Evolutionary conservation across 169 alveolate genomes (phyloP).

Genomic region (Plasmodium ovale): DNA sequence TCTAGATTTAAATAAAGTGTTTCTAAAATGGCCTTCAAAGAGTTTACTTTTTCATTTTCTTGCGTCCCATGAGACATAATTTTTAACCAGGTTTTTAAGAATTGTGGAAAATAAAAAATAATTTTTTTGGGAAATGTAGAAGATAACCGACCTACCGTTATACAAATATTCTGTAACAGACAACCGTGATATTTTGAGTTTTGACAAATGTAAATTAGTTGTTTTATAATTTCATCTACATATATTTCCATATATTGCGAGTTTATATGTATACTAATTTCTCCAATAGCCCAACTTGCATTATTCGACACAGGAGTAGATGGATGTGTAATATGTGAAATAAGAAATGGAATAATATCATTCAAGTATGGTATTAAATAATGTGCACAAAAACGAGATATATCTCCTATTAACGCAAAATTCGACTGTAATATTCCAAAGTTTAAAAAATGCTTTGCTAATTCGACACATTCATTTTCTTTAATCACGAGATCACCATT

Average conservation of each 20-base stretch:
- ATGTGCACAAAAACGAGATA: conserved; percentile 73
- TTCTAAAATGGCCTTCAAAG: conserved; percentile 67
- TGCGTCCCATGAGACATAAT: conserved; percentile 75
- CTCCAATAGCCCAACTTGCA: conserved; percentile 93
- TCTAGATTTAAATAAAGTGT: conserved; percentile 64
- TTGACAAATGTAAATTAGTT: conserved; percentile 75
- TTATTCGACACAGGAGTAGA: conserved; percentile 86
- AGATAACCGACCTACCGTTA: conserved; percentile 84
- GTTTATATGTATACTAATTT: conserved; percentile 80
- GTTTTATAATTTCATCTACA: conserved; percentile 80
- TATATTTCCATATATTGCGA: conserved; percentile 81
- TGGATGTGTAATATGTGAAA: conserved; percentile 78
- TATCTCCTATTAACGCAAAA: conserved; percentile 78
- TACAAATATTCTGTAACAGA: conserved; percentile 85
- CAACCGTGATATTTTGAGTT: conserved; percentile 78
- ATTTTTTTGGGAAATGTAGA: conserved; percentile 69
- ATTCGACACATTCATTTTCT: conserved; percentile 33
- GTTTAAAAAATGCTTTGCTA: conserved; percentile 58
- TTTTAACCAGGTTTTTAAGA: conserved; percentile 76
- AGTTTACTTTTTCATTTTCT: conserved; percentile 72
- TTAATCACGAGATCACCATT: conserved; percentile 8
- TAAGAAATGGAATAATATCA: conserved; percentile 72
- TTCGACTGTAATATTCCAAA: conserved; percentile 74
- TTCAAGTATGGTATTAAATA: conserved; percentile 63
- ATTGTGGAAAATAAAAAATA: conserved; percentile 69